These are phyloP conservation scores for Gracilaria gracilis DNA, from an alignment of 23 red algal genomes.

Conservation along the genomic window DNA sequence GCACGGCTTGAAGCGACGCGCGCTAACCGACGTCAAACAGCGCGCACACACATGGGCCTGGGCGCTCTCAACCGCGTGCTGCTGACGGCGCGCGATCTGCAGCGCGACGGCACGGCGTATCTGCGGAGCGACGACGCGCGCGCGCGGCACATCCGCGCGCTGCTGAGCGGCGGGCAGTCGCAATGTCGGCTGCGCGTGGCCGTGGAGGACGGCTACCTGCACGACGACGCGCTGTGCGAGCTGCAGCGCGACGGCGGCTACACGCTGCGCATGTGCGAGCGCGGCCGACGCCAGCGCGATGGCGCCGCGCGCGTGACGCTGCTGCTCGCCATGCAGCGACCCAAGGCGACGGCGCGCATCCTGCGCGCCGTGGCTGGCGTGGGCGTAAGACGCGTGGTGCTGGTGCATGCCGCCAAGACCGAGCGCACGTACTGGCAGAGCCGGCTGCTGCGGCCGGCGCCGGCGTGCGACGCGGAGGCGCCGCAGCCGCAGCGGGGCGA, in stretches of 20 bases:
- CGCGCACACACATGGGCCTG: slow-evolving; percentile 38
- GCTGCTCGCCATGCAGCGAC: slow-evolving; percentile 76
- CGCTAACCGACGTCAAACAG: not conserved
- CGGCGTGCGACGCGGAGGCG: not conserved
- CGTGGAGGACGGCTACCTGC: slow-evolving; percentile 20
- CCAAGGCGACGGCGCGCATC: slow-evolving; percentile 70
- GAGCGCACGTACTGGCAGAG: slow-evolving; percentile 77
- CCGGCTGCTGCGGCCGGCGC: slow-evolving; percentile 53
- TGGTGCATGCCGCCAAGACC: slow-evolving; percentile 62
- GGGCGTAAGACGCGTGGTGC: slow-evolving; percentile 62
- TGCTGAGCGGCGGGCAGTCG: slow-evolving; percentile 18
- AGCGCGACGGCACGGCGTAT: not conserved
- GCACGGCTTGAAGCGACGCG: no score
- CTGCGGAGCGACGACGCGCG: slow-evolving; percentile 42
- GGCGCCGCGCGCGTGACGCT: slow-evolving; percentile 37
- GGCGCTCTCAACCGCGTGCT: slow-evolving; percentile 68
- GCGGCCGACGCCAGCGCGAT: not conserved
- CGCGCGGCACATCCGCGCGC: slow-evolving; percentile 51
- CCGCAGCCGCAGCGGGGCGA: no score
- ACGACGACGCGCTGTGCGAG: slow-evolving; percentile 28
- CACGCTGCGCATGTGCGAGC: not conserved
- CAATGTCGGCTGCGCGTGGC: slow-evolving; percentile 57
- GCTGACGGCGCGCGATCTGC: slow-evolving; percentile 44
- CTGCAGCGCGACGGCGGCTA: slow-evolving; percentile 30
- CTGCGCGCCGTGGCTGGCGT: slow-evolving; percentile 40